Conservation (phyloP, 495 filamentous ascomycete species). For the Talaromyces ruber region DNA sequence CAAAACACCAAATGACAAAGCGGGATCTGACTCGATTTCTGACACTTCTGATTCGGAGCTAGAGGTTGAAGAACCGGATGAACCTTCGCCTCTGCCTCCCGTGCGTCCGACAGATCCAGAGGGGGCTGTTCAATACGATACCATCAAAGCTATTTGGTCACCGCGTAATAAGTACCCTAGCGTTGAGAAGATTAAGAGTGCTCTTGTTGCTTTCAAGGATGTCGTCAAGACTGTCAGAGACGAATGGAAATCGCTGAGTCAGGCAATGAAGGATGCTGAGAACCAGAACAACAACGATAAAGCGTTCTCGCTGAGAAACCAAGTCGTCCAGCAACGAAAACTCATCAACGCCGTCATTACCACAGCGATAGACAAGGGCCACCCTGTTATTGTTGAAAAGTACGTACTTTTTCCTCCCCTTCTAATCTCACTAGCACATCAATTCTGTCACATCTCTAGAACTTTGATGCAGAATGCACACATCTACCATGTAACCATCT, state of each 20-base stretch:
- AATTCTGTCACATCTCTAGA: slow-evolving; percentile 19
- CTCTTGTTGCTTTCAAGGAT: slow-evolving; percentile 50
- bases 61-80: slow-evolving; percentile 34
- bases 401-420: slow-evolving; percentile 31
- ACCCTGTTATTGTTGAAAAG: slow-evolving; percentile 58
- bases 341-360: slow-evolving; percentile 52
- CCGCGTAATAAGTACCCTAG: slow-evolving; percentile 38
- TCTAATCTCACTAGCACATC: slow-evolving; percentile 14
- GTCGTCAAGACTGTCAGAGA: slow-evolving; percentile 55
- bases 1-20: slow-evolving; percentile 24
- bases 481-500: slow-evolving; percentile 25
- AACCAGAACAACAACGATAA: slow-evolving; percentile 38
- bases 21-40: slow-evolving; percentile 36
- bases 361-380: slow-evolving; percentile 51
- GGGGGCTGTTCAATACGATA: slow-evolving; percentile 52
- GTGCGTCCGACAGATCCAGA: slow-evolving; percentile 40
- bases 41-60: slow-evolving; percentile 41
- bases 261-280: slow-evolving; percentile 48
- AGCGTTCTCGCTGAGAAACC: slow-evolving; percentile 27
- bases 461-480: slow-evolving; percentile 25
- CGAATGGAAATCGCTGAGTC: slow-evolving; percentile 51
- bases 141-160: slow-evolving; percentile 57
- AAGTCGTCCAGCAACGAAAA: slow-evolving; percentile 49
- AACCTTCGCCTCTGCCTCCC: slow-evolving; percentile 45
- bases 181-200: slow-evolving; percentile 39